These are phyloP conservation scores for Zymoseptoria pseudotritici DNA, from an alignment of 2,329 filamentous ascomycete species.

Conservation along the genomic window DNA sequence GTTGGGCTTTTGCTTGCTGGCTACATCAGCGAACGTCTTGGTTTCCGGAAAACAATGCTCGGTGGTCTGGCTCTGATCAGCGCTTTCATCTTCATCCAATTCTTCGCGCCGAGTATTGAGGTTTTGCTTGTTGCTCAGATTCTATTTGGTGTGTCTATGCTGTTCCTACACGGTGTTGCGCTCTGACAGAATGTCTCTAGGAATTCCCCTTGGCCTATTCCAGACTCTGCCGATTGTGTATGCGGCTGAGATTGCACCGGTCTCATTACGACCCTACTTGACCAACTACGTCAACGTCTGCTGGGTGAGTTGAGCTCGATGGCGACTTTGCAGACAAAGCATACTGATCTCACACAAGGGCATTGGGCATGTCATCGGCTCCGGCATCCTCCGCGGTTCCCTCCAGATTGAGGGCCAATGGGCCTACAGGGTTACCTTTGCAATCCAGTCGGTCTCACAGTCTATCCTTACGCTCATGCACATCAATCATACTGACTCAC, in stretches of 20 bases:
- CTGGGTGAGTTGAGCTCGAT: slow-evolving; percentile 40
- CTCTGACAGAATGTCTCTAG: slow-evolving; percentile 39
- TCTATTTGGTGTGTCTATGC: slow-evolving; percentile 32
- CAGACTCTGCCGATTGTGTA: slow-evolving; percentile 31
- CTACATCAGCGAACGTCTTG: slow-evolving; percentile 48
- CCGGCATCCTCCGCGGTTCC: slow-evolving; percentile 24
- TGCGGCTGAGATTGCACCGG: slow-evolving; percentile 41
- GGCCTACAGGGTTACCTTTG: too few species aligned
- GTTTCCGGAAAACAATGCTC: slow-evolving; percentile 48
- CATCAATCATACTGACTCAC: too few species aligned
- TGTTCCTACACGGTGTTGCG: background rate
- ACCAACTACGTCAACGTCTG: slow-evolving; percentile 29
- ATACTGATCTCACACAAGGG: slow-evolving; percentile 55
- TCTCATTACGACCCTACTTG: slow-evolving; percentile 24
- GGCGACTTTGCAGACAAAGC: slow-evolving; percentile 34
- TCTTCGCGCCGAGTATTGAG: slow-evolving; percentile 31
- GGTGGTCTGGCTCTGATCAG: slow-evolving; percentile 49
- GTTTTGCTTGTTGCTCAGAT: slow-evolving; percentile 26
- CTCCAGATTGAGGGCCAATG: background rate
- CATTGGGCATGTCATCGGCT: slow-evolving; percentile 52
- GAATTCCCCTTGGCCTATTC: slow-evolving; percentile 32
- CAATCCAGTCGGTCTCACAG: too few species aligned
- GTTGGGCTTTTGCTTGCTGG: slow-evolving; percentile 61
- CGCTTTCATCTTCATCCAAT: slow-evolving; percentile 45
- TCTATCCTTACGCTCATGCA: too few species aligned